A percentile compares a stretch with the other conserved stretches of the same genome.
These are phyloP conservation scores for Fusarium sp. DNA, from an alignment of 2,329 filamentous ascomycete species.

Conservation along the genomic window DNA sequence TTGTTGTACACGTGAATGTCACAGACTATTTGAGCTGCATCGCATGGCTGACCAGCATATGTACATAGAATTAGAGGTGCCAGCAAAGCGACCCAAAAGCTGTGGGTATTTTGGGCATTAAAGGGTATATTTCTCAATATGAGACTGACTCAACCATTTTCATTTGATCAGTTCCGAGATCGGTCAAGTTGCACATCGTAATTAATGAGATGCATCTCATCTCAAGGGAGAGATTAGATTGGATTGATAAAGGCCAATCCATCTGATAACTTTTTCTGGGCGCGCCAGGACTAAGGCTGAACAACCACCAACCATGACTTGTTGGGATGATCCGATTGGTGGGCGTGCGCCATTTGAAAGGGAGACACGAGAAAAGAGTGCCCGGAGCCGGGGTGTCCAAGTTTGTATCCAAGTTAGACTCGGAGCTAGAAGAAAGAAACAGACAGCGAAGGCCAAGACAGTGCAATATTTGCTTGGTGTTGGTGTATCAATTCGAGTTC, in stretches of 20 bases:
- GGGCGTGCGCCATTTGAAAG: neutral
- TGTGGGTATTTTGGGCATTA: neutral
- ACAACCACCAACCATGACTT: conserved; percentile 1
- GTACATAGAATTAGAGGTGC: conserved; percentile 15
- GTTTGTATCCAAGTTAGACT: neutral
- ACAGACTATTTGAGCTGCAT: conserved; percentile 3
- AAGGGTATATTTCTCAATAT: neutral
- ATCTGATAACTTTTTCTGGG: conserved; percentile 34
- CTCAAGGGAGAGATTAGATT: conserved; percentile 45
- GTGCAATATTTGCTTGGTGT: neutral
- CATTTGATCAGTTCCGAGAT: conserved; percentile 29
- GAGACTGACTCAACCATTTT: neutral
- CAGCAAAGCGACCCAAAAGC: neutral
- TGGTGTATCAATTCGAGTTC: neutral
- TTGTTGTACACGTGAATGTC: conserved; percentile 4
- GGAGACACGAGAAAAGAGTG: conserved; percentile 15
- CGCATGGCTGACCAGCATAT: neutral
- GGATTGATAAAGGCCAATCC: conserved; percentile 44
- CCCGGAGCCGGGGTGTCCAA: conserved; percentile 3
- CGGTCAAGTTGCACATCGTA: conserved; percentile 23
- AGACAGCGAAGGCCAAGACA: neutral
- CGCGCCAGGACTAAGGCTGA: conserved; percentile 8
- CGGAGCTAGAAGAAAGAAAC: conserved; percentile 2
- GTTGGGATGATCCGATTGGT: conserved; percentile 38
- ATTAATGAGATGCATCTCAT: conserved; percentile 24